Evolutionary conservation across 2,329 filamentous ascomycete species (phyloP), one percentile per base, ranked within the genome.

Genomic region (Aspergillus ustus): DNA sequence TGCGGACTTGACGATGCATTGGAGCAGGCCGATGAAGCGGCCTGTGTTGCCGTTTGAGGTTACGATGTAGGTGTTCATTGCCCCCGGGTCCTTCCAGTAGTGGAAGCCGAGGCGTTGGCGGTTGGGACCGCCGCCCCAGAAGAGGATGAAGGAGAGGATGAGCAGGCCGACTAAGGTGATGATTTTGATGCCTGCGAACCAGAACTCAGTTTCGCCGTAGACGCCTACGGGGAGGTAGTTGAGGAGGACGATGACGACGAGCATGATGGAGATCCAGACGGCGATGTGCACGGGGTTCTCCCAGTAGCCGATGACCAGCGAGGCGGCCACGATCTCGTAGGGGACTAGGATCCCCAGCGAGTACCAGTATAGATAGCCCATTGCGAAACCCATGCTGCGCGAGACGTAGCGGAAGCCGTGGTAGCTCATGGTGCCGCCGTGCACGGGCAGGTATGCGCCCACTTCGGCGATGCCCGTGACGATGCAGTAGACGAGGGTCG

Each of bases 281-380:
- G 78, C 79, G 7, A 81, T 73, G 46, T 80, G 77, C 52, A 82
- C 75, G 19, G 69, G 68, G 4, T 76, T 72, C 11, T 76, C 68
- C 88, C 88, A 91, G 71, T 85, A 89, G 62, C 85, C 77, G 62
- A 90, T 87, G 31, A 91, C 80, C n/a, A 89, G 82, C 45, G 85
- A 84, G 13, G 87, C 86, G 7, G 88, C 88, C 0, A 85, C 86
- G 63, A 90, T 87, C 74, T 91, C 88, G 61, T 85, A 83, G 52
- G 79, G 81, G 0, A 83, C 77, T 43, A 81, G 70, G 31, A 84
- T 82, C 0, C 80, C 78, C 52, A 77, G 67, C 1, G 77, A 77
- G 56, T 82, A 83, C 81, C 81, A 83, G 67, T 83, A 82, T 4
- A 78, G 67, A 48, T 78, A 80, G 19, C 78, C 78, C 66, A 79